Evolutionary conservation across 2,329 filamentous ascomycete species (phyloP).

Genomic region (Thermothelomyces thermophilus): DNA sequence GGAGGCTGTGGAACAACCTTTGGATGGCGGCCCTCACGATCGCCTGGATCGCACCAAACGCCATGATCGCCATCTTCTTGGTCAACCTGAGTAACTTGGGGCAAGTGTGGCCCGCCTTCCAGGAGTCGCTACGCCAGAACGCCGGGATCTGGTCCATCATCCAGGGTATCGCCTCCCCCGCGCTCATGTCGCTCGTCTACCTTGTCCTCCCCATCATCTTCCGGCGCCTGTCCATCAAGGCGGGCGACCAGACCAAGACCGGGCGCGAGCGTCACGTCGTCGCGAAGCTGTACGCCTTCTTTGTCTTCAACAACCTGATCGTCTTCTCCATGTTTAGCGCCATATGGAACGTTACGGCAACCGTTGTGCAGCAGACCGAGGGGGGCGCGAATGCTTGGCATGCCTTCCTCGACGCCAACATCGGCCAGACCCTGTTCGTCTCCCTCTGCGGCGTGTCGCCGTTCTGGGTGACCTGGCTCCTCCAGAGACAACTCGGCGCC

Average conservation of each 20-base stretch:
- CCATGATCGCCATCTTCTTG: slow-evolving; percentile 88
- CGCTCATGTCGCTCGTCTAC: slow-evolving; percentile 81
- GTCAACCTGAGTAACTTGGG: slow-evolving; percentile 79
- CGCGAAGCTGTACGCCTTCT: slow-evolving; percentile 87
- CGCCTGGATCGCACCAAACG: slow-evolving; percentile 86
- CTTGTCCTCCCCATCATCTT: slow-evolving; percentile 86
- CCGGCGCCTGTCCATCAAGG: slow-evolving; percentile 72
- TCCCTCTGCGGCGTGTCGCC: slow-evolving; percentile 75
- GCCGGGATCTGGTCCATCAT: slow-evolving; percentile 73
- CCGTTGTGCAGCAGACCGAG: slow-evolving; percentile 54
- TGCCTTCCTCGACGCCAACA: slow-evolving; percentile 57
- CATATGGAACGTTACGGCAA: slow-evolving; percentile 65
- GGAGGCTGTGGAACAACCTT: slow-evolving; percentile 70
- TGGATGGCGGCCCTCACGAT: slow-evolving; percentile 79
- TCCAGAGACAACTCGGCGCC: slow-evolving; percentile 88
- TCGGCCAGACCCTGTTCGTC: slow-evolving; percentile 59
- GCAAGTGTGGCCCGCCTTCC: slow-evolving; percentile 70
- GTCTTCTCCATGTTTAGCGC: slow-evolving; percentile 90
- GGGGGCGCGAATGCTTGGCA: slow-evolving; percentile 58
- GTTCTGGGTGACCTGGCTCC: slow-evolving; percentile 90
- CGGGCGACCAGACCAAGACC: slow-evolving; percentile 87
- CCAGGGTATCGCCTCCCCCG: slow-evolving; percentile 86
- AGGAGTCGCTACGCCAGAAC: slow-evolving; percentile 54
- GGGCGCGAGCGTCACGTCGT: slow-evolving; percentile 87
- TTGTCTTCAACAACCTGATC: slow-evolving; percentile 93